phyloP scores from a whole-genome alignment of 208 protist genomes.

The Trypanosoma mega region DNA sequence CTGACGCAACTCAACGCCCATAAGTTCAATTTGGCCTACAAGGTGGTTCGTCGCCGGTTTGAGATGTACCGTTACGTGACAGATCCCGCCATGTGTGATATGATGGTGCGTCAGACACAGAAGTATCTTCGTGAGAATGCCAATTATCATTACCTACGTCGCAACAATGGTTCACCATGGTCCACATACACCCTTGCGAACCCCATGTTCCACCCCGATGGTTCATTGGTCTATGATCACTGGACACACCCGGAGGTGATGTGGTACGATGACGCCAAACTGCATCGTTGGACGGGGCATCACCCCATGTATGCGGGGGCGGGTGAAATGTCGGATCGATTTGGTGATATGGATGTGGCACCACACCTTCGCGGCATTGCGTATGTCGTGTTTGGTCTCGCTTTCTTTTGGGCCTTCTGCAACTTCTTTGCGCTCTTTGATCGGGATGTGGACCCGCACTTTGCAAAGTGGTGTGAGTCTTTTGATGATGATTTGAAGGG shows the following conservation, averaged over 20 bases:
- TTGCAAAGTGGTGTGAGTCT: constrained; percentile 61
- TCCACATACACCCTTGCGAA: constrained; percentile 82
- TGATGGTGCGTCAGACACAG: constrained; percentile 92
- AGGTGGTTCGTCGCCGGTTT: constrained; percentile 84
- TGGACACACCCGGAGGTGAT: constrained; percentile 91
- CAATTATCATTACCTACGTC: constrained; percentile 77
- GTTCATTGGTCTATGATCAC: constrained; percentile 89
- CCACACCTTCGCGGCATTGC: constrained; percentile 58
- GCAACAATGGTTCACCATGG: constrained; percentile 82
- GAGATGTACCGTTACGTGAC: constrained; percentile 90
- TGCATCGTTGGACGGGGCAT: constrained; percentile 84
- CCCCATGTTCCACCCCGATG: constrained; percentile 88
- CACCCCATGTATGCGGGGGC: constrained; percentile 80
- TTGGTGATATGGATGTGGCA: constrained; percentile 83
- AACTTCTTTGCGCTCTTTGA: constrained; percentile 51
- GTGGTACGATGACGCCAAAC: constrained; percentile 91
- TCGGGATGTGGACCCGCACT: constrained; percentile 54
- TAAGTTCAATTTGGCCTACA: constrained; percentile 90
- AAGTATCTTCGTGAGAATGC: constrained; percentile 90
- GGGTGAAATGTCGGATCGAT: constrained; percentile 79
- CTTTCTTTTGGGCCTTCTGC: constrained; percentile 53
- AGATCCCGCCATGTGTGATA: constrained; percentile 87
- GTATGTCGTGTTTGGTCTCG: constrained; percentile 24
- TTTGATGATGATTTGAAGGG: constrained; percentile 70
- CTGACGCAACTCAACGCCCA: constrained; percentile 82